Conservation (phyloP, 805 yeast genomes). For the Starmerella scarabaei region DNA sequence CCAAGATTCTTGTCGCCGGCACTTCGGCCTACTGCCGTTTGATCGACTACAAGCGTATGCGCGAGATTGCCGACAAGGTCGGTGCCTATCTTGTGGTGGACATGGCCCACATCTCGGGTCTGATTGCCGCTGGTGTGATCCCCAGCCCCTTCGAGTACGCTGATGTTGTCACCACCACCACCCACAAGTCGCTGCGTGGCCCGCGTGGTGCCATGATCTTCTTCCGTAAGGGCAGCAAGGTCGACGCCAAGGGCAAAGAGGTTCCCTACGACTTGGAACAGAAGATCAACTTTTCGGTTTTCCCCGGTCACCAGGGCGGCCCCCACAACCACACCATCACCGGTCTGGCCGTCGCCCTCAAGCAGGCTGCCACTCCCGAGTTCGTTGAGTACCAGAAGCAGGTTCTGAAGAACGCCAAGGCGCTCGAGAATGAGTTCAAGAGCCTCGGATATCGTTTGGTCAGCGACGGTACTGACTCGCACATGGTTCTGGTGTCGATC, state of each 20-base stretch:
- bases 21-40: conserved; percentile 96
- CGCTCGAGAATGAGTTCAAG: conserved; percentile 63
- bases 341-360: conserved; percentile 91
- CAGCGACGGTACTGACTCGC: conserved; percentile 93
- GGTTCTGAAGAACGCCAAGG: conserved; percentile 78
- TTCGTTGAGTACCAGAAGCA: conserved; percentile 80
- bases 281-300: conserved; percentile 93
- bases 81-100: conserved; percentile 94
- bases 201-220: conserved; percentile 99
- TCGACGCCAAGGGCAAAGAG: conserved; percentile 86
- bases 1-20: conserved; percentile 94
- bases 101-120: conserved; percentile 98
- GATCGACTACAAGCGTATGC: conserved; percentile 93
- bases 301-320: conserved; percentile 99
- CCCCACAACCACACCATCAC: conserved; percentile 99
- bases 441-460: conserved; percentile 67
- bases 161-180: conserved; percentile 95
- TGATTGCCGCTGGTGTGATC: conserved; percentile 89
- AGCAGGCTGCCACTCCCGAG: conserved; percentile 85
- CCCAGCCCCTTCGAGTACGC: conserved; percentile 95
- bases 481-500: conserved; percentile 82
- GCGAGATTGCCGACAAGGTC: conserved; percentile 90
- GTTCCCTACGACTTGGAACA: conserved; percentile 80
- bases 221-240: conserved; percentile 91
- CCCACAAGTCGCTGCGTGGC: conserved; percentile 97